phyloP scores from a whole-genome alignment of 129 eudicot genomes.

The Dittrichia graveolens region DNA sequence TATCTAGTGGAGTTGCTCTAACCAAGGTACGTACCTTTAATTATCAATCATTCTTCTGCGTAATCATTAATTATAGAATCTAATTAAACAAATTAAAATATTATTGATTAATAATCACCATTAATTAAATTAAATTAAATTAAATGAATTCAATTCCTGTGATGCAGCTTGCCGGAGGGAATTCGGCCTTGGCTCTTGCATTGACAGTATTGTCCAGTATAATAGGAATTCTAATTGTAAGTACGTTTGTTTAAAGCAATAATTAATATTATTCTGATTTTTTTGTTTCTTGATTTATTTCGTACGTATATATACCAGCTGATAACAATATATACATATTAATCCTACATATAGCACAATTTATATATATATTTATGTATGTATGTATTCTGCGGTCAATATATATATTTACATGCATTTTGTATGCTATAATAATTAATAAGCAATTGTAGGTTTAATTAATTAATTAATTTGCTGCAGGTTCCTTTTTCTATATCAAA shows the following conservation, averaged over 20 bases:
- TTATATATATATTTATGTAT: too few species aligned
- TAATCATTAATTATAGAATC: neutral
- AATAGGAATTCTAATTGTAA: constrained; percentile 75
- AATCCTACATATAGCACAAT: too few species aligned
- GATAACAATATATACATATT: too few species aligned
- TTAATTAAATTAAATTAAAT: neutral
- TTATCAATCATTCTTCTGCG: neutral
- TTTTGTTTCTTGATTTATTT: too few species aligned
- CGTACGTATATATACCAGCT: too few species aligned
- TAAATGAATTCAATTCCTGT: neutral
- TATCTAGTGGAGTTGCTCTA: constrained; percentile 91
- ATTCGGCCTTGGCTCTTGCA: constrained; percentile 86
- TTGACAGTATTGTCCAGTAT: constrained; percentile 80
- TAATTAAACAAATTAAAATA: constrained; percentile 22
- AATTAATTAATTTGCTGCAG: too few species aligned
- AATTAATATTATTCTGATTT: neutral
- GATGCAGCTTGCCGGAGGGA: constrained; percentile 88
- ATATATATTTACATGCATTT: too few species aligned
- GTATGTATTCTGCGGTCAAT: too few species aligned
- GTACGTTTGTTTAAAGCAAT: too few species aligned
- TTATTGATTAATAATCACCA: too few species aligned
- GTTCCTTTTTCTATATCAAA: constrained; percentile 79
- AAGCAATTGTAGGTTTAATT: constrained; percentile 10
- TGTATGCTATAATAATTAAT: too few species aligned
- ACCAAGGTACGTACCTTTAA: constrained; percentile 51